Base-by-base conservation (phyloP, 768 basidiomycete species). In the Lanmaoa rubissima region DNA sequence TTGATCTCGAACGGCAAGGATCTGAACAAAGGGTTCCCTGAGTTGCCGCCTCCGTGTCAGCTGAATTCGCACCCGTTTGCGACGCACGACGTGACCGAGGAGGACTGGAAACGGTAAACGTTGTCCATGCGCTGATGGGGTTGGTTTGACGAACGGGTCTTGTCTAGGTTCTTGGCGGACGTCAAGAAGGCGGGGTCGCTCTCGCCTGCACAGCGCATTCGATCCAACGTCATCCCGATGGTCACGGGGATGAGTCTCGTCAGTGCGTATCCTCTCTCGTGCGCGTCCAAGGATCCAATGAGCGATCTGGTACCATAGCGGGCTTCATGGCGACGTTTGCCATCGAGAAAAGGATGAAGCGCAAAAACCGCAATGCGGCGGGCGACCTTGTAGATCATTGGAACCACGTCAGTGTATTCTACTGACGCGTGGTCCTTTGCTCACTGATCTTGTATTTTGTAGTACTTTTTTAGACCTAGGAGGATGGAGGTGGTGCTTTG, bases 391-490 rank as follows among this genome's bases (percentile, higher is more conserved):
- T 83, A 16, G 77, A 79, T 50, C 67, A 70, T 51, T 83, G 82
- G 82, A 83, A 83, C 55, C 74, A 79, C 40, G 82, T 82, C 21
- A 5, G 68, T 66, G 5, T n/a, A 11, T 35, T 28, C n/a, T 17
- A 9, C n/a, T 13, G 42, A 24, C 1, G 28, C 19, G 26, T 39
- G 13, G 9, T 21, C 11, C n/a, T 3, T 39, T n/a, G 21, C 32
- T 60, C 4, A 32, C 24, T 2, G 5, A n/a, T 38, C 0, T 24
- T 11, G 36, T 45, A 8, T 31, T 31, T 31, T 17, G 45, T 44
- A 82, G 81, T 72, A 75, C 67, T 82, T 81, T 71, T 82, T 82
- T 54, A 73, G 75, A 42, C 77, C 75, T 13, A 75, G 81, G 13
- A 60, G 66, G 56, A 73, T 82, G 60, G 74, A 80, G n/a, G 72